Evolutionary conservation across 129 eudicot species (phyloP).

Genomic region (Lactuca saligna): DNA sequence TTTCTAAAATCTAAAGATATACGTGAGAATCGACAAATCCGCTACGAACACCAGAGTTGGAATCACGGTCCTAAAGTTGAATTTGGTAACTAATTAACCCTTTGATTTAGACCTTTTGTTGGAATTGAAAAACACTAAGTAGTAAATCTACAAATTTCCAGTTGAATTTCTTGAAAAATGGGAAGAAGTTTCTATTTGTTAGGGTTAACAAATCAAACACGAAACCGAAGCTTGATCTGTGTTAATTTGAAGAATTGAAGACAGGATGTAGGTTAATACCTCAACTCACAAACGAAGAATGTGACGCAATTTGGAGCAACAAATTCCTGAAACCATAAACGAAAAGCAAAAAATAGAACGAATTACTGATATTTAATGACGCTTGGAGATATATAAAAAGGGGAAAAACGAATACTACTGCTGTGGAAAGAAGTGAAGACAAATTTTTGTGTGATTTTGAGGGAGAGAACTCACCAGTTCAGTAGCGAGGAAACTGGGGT

Average conservation of each 20-base stretch:
- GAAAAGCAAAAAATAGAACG: not conserved
- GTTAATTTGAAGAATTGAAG: not conserved
- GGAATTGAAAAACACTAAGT: not conserved
- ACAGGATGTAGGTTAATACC: constrained; percentile 6
- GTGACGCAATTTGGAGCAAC: not conserved
- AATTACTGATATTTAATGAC: not conserved
- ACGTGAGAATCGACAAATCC: not conserved
- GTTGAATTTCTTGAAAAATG: not conserved
- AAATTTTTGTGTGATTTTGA: not conserved
- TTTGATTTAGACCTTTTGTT: not conserved
- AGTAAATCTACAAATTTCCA: not conserved
- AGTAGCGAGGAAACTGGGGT: too few species aligned
- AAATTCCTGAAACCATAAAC: not conserved
- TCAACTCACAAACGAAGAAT: constrained; percentile 7
- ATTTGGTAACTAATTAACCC: not conserved
- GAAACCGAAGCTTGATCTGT: not conserved
- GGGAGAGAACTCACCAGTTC: not conserved
- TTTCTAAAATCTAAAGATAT: not conserved
- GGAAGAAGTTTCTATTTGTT: not conserved
- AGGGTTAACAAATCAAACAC: constrained; percentile 5
- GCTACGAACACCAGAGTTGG: not conserved
- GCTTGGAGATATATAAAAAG: not conserved
- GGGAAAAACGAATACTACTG: not conserved
- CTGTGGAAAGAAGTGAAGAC: not conserved
- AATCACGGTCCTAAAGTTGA: not conserved